Percentiles rank a stretch among this genome's conserved stretches.
Evolutionary conservation across 441 rosid genomes (phyloP).

Genomic region (Gossypium gossypioides): DNA sequence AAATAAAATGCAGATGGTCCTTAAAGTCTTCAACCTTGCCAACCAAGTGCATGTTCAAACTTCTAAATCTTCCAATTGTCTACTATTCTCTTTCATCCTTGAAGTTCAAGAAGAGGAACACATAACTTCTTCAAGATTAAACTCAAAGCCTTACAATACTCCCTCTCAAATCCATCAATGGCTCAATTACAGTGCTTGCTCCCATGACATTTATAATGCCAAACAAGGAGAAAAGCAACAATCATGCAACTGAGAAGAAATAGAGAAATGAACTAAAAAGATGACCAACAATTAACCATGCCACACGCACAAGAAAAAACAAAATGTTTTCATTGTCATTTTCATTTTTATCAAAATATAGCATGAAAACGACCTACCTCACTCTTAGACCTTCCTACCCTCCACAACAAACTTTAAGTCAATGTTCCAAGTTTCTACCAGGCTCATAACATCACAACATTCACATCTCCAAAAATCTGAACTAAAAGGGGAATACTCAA

Average conservation of each 20-base stretch:
- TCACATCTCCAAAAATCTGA: background rate
- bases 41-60: slow-evolving; percentile 1
- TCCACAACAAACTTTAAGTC: background rate
- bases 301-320: background rate
- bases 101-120: background rate
- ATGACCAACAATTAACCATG: background rate
- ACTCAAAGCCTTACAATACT: background rate
- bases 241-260: slow-evolving; percentile 1
- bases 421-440: slow-evolving; percentile 2
- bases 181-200: background rate
- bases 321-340: background rate
- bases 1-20: background rate
- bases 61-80: background rate
- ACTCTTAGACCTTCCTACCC: background rate
- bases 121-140: background rate
- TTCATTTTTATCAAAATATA: background rate
- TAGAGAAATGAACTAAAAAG: background rate
- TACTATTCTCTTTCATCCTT: background rate
- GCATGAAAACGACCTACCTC: background rate
- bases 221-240: background rate
- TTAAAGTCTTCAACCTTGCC: background rate
- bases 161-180: background rate
- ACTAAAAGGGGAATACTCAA: background rate
- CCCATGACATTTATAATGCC: slow-evolving; percentile 4
- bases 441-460: background rate